Evolutionary conservation across 2,329 filamentous ascomycete genomes (phyloP).

Genomic region (Macroventuria anomochaeta): DNA sequence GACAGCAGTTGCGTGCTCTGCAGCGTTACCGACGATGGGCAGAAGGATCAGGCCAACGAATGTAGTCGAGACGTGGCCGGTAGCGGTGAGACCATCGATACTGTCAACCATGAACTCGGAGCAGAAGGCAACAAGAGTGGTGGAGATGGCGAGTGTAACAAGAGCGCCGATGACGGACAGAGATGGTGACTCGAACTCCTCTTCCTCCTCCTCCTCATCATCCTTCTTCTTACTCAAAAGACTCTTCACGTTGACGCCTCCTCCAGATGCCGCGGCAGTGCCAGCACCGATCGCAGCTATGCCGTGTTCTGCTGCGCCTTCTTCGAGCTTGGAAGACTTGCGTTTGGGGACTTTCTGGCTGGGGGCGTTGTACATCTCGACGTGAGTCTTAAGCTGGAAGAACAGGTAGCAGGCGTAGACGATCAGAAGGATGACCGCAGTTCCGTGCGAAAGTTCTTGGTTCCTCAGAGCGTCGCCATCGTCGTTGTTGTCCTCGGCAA

Average conservation of each 20-base stretch:
- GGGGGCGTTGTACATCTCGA: slow-evolving; percentile 77
- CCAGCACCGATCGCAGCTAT: slow-evolving; percentile 61
- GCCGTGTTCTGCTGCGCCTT: slow-evolving; percentile 58
- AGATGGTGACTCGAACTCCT: slow-evolving; percentile 78
- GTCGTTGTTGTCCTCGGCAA: slow-evolving; percentile 33
- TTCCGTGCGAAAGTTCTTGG: slow-evolving; percentile 67
- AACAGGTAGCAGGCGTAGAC: slow-evolving; percentile 85
- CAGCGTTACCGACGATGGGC: slow-evolving; percentile 70
- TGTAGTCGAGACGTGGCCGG: slow-evolving; percentile 60
- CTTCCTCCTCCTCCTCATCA: slow-evolving; percentile 58
- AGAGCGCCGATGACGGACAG: slow-evolving; percentile 76
- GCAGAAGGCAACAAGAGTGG: slow-evolving; percentile 80
- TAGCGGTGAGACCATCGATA: slow-evolving; percentile 61
- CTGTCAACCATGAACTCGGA: slow-evolving; percentile 69
- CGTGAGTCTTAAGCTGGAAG: slow-evolving; percentile 91
- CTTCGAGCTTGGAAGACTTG: slow-evolving; percentile 53
- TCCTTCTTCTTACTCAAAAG: slow-evolving; percentile 47
- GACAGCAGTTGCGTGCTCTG: slow-evolving; percentile 69
- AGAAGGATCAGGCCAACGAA: slow-evolving; percentile 70
- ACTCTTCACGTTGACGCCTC: slow-evolving; percentile 58
- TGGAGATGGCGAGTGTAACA: slow-evolving; percentile 72
- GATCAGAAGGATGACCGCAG: slow-evolving; percentile 78
- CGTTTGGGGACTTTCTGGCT: slow-evolving; percentile 76
- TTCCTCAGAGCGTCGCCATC: slow-evolving; percentile 38
- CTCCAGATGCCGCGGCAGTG: slow-evolving; percentile 58